These are phyloP conservation scores for Dipodascus geniculatus DNA, from an alignment of 805 yeast genomes.

Conservation along the genomic window DNA sequence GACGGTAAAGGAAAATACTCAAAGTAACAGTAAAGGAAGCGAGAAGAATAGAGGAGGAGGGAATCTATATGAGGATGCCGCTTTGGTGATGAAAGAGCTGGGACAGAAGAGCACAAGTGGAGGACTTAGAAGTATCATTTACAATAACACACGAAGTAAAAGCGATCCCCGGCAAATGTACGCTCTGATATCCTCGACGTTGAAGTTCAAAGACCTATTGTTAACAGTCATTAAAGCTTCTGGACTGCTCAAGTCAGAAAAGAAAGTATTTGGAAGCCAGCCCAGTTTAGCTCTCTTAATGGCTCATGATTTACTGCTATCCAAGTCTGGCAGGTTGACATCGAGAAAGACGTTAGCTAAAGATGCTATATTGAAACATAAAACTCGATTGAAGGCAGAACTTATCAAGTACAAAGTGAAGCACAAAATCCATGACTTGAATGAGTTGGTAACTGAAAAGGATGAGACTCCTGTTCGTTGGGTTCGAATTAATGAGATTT, in stretches of 20 bases:
- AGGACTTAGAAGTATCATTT: background rate
- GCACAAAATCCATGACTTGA: constrained; percentile 46
- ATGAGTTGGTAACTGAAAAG: constrained; percentile 31
- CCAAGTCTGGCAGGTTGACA: constrained; percentile 70
- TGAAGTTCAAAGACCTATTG: constrained; percentile 58
- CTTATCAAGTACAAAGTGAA: constrained; percentile 65
- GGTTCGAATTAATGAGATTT: constrained; percentile 48
- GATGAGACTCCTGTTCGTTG: constrained; percentile 34
- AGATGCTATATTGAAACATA: constrained; percentile 65
- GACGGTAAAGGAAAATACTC: background rate
- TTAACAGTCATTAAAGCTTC: constrained; percentile 53
- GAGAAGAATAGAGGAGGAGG: background rate
- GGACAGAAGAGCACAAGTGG: background rate
- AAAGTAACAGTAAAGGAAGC: background rate
- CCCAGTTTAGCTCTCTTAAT: constrained; percentile 46
- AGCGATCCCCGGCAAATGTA: constrained; percentile 74
- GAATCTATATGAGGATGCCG: background rate
- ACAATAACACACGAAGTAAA: constrained; percentile 28
- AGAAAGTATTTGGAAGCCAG: constrained; percentile 31
- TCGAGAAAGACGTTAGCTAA: constrained; percentile 83
- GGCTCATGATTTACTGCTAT: constrained; percentile 70
- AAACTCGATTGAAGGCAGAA: constrained; percentile 75
- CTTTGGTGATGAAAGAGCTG: background rate
- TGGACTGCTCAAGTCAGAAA: constrained; percentile 43
- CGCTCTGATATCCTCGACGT: constrained; percentile 72